A percentile compares a stretch with the other conserved stretches of the same genome.
Evolutionary conservation across 371 early-diverging fungal genomes (phyloP).

Genomic region (Mortierella polycephala): DNA sequence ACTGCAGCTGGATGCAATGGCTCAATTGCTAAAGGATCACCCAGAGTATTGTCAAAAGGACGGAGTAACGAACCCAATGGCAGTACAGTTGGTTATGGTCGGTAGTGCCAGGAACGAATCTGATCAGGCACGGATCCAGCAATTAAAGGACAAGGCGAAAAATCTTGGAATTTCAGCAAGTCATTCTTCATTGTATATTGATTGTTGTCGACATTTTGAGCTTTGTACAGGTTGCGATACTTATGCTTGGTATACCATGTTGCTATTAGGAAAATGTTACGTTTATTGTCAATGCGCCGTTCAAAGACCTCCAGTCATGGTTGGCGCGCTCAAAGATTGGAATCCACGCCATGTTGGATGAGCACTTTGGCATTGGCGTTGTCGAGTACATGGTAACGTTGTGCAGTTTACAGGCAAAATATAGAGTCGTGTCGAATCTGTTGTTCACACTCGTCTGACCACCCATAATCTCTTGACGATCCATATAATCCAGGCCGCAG

Average conservation of each 20-base stretch:
- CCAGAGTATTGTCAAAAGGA: slow-evolving; percentile 57
- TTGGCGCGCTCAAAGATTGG: slow-evolving; percentile 79
- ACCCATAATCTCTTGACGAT: not conserved
- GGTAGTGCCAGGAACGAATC: slow-evolving; percentile 87
- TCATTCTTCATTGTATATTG: not conserved
- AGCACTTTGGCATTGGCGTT: slow-evolving; percentile 97
- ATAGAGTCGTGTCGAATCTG: too few relatives aligned
- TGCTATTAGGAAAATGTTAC: slow-evolving; percentile 71
- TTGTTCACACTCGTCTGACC: too few relatives aligned
- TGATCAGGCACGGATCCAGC: slow-evolving; percentile 78
- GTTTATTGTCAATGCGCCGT: slow-evolving; percentile 88
- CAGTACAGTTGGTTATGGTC: slow-evolving; percentile 67
- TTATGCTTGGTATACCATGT: not conserved
- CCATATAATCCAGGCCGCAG: slow-evolving; percentile 76
- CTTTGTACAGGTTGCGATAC: not conserved
- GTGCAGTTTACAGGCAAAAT: not conserved
- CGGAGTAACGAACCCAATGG: slow-evolving; percentile 16
- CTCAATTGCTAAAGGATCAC: slow-evolving; percentile 61
- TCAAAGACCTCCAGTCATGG: slow-evolving; percentile 66
- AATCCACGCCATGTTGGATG: slow-evolving; percentile 95
- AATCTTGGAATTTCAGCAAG: slow-evolving; percentile 67
- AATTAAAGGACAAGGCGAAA: slow-evolving; percentile 61
- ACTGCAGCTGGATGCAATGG: slow-evolving; percentile 83
- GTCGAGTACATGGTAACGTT: slow-evolving; percentile 92
- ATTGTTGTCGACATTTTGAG: not conserved